Base-by-base conservation (phyloP, 2,329 filamentous ascomycete species). In the Coccinonectria pachysandricola region DNA sequence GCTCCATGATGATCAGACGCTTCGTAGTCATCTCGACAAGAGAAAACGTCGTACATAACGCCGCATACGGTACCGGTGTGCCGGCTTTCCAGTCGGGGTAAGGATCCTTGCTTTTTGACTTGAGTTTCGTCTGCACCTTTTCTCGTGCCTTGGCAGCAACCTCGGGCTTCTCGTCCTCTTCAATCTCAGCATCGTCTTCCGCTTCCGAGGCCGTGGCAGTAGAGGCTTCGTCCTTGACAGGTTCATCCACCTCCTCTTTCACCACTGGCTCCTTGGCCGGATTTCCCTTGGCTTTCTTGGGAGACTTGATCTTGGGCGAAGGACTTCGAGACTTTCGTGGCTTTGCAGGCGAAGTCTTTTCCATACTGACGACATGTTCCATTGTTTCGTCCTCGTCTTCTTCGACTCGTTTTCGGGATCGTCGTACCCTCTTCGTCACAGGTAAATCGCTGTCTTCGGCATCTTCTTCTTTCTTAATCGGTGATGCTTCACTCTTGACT, bases 11-110 rank as follows among this genome's bases (percentile, higher is more conserved):
- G 35, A 86, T 67, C 21, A 98, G 59, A 28, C 91, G 75, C 52
- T 96, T 96, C 5, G 83, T 85, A 0, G 88, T 98, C 65, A 94
- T 77, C 58, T 98, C 91, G 27, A 96, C 78, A 17, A 94, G 73
- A 2, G 87, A 95, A 46, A 96, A 96, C 0, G 91, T 96, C 8
- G 76, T 85, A 56, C 91, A 96, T 6, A 98, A 68, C 8, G 91
- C 91, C 14, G 86, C 88, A 46, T 96, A 98, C 1, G 91, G 91
- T 2, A 95, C 87, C 8, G 88, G 84, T 24, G 81, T 71, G 23
- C 87, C 87, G 23, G 80, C 62, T 51, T 85, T 81, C 91, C 91
- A 98, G 55, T 98, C 88, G 1, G 87, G 87, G 54, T 88, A 96
- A n/a, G 81, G 76, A 45, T 93, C 81, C 39, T 85, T 80, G 19